A percentile compares a stretch with the other conserved stretches of the same genome.
These are phyloP conservation scores for Macrolepiota albuminosa DNA, from an alignment of 768 basidiomycete genomes.

Conservation along the genomic window DNA sequence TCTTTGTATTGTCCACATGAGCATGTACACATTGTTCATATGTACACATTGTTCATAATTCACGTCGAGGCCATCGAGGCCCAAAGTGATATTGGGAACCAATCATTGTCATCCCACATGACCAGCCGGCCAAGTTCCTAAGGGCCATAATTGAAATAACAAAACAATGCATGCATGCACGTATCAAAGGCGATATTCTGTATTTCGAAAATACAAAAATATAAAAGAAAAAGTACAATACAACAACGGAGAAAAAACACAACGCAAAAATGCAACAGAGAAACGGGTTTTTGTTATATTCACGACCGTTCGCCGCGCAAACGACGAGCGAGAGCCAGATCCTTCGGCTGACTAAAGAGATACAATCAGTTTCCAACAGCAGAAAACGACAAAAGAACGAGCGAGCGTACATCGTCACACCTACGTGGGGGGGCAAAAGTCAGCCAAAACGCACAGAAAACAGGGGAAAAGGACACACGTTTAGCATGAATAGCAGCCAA, in stretches of 20 bases:
- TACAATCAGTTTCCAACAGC: neutral
- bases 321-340: conserved; percentile 19
- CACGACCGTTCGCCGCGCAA: conserved; percentile 19
- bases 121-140: too few species aligned
- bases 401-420: conserved; percentile 18
- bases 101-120: too few species aligned
- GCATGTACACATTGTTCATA: too few species aligned
- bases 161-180: too few species aligned
- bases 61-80: too few species aligned
- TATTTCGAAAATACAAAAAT: too few species aligned
- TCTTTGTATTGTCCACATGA: too few species aligned
- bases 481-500: conserved; percentile 21
- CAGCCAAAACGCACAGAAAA: neutral
- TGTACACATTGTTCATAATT: too few species aligned
- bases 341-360: conserved; percentile 17
- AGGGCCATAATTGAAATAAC: too few species aligned
- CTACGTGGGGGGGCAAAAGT: conserved; percentile 4
- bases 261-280: neutral
- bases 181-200: too few species aligned
- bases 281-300: too few species aligned
- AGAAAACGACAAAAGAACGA: neutral
- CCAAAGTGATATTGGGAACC: too few species aligned
- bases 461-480: conserved; percentile 6
- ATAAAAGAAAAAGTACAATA: neutral
- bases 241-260: neutral